Conservation (phyloP, 2,329 filamentous ascomycete species). For the Chalara sp. region DNA sequence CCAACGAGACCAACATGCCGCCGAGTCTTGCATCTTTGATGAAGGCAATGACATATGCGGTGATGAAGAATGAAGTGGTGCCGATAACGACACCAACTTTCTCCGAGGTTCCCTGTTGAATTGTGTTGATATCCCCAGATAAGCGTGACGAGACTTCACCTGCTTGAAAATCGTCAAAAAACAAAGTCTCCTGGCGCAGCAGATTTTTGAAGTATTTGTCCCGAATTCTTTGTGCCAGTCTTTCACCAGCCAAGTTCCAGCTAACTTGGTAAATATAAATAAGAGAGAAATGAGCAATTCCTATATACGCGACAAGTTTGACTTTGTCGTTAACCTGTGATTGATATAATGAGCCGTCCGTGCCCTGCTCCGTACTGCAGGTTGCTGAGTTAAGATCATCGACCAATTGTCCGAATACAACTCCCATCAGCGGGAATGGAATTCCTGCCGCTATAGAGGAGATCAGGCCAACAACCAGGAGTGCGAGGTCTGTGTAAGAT, state of each 20-base stretch:
- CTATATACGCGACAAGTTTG: constrained; percentile 15
- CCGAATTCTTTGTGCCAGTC: constrained; percentile 39
- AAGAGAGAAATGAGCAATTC: constrained; percentile 40
- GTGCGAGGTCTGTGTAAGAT: background rate
- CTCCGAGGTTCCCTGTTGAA: constrained; percentile 50
- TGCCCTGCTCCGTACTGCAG: constrained; percentile 31
- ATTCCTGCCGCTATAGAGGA: constrained; percentile 51
- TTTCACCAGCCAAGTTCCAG: constrained; percentile 43
- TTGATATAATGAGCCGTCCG: constrained; percentile 29
- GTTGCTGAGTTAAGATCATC: constrained; percentile 45
- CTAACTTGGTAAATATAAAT: constrained; percentile 42
- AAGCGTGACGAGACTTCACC: constrained; percentile 40
- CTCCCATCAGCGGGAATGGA: constrained; percentile 56
- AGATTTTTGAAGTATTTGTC: constrained; percentile 39
- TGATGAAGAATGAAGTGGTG: constrained; percentile 50
- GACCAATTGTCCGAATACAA: constrained; percentile 57
- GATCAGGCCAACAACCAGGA: constrained; percentile 33
- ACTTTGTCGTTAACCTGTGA: background rate
- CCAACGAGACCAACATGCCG: constrained; percentile 42
- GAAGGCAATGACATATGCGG: constrained; percentile 52
- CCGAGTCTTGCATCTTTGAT: constrained; percentile 48
- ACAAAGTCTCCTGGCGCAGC: constrained; percentile 43
- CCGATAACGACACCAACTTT: constrained; percentile 52
- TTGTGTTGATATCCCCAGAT: background rate
- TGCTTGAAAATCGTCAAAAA: constrained; percentile 42